Base-by-base conservation (phyloP, 164 flowering plant species). In the Magnolia kwangsiensis region DNA sequence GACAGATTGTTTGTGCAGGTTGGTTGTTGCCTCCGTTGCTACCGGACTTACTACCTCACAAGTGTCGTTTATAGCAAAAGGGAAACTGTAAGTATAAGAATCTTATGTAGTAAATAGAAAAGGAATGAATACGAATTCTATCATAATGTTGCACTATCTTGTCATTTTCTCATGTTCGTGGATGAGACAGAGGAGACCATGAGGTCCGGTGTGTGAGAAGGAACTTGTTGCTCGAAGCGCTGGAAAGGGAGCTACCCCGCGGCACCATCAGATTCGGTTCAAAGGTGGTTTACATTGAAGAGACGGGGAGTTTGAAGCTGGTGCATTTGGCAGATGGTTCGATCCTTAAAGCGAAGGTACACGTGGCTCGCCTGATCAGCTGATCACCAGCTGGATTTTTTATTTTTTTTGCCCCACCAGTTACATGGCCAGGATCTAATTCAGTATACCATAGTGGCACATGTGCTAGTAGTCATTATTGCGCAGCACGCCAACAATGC, bases 311-410 rank as follows among this genome's bases (percentile, higher is more conserved):
- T 70, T 74, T 80, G 16, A 88, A 86, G 73, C 74, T 88, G 63
- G 67, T 92, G 69, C 91, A 90, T 77, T 90, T 93, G 58, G 89
- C 87, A 14, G 91, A 91, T 81, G 92, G 94, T 37, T 81, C 89
- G 55, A 59, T 79, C 51, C 51, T 91, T 65, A 85, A 79, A 75
- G 81, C 94, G 19, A 93, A 88, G 92, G 97, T 91, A 55, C 61
- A 37, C 7, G 45, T 37, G 45, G 45, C 45, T 5, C 45, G 45
- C 45, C 45, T 0, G 45, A 37, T 37, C 6, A 5, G 45, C 7
- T 37, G 45, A 37, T 37, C 0, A 27, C 29, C 29, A 37, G 45
- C 45, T 37, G 45, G 45, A 7, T 37, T 37, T 37, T 37, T 37
- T 4, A 4, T 5, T 37, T 37, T 37, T 37, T 37, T 37, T 37